A percentile compares a stretch with the other conserved stretches of the same genome.
These are phyloP conservation scores for Nakazawaea pomicola DNA, from an alignment of 805 yeast species.

Conservation along the genomic window DNA sequence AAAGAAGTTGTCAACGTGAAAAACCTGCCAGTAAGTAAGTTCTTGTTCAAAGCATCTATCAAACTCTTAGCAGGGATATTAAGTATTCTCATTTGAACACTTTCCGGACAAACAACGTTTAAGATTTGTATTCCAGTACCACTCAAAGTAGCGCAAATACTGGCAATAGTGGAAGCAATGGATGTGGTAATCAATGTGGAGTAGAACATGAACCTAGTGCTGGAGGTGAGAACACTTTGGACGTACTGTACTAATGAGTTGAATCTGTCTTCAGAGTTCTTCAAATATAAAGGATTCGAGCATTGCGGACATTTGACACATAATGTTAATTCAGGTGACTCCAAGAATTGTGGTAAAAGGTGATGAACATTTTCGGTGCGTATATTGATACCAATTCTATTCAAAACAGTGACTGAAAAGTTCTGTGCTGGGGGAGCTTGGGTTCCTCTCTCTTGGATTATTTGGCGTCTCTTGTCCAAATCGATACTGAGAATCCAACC, in stretches of 20 bases:
- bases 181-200: constrained; percentile 19
- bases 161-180: constrained; percentile 19
- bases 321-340: neutral
- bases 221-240: constrained; percentile 14
- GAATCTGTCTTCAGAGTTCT: constrained; percentile 17
- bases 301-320: constrained; percentile 34
- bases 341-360: neutral
- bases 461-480: constrained; percentile 16
- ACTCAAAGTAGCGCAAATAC: constrained; percentile 17
- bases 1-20: constrained; percentile 21
- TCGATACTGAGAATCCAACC: constrained; percentile 34
- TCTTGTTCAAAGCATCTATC: constrained; percentile 17
- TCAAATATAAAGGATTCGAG: constrained; percentile 24
- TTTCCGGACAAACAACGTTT: constrained; percentile 24
- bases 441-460: constrained; percentile 3
- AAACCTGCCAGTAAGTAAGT: constrained; percentile 19
- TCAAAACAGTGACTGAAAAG: constrained; percentile 2
- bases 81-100: constrained; percentile 26
- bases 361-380: constrained; percentile 1
- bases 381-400: constrained; percentile 10
- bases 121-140: constrained; percentile 26
- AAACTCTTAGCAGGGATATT: constrained; percentile 18
- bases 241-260: constrained; percentile 15
- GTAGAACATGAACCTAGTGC: constrained; percentile 16
- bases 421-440: constrained; percentile 3